These are phyloP conservation scores for Albizia julibrissin DNA, from an alignment of 306 rosid genomes.

Conservation along the genomic window DNA sequence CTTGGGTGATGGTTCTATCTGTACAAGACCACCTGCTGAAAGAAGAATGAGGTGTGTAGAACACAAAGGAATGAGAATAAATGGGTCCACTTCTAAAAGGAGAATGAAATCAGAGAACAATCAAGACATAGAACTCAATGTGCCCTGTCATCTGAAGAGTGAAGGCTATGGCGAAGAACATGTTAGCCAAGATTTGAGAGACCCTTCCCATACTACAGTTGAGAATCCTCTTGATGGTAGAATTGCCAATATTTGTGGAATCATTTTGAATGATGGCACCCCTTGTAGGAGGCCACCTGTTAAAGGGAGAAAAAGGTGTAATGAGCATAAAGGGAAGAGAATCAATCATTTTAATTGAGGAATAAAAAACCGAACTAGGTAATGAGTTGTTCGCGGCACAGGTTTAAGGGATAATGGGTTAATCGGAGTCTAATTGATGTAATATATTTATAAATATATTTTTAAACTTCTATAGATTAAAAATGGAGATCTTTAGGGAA, in stretches of 20 bases:
- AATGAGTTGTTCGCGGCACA: too few relatives aligned
- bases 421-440: too few relatives aligned
- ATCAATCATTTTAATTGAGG: constrained; percentile 20
- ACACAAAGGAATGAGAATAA: constrained; percentile 76
- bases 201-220: constrained; percentile 22
- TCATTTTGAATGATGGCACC: constrained; percentile 61
- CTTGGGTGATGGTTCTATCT: constrained; percentile 53
- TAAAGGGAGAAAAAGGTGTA: constrained; percentile 74
- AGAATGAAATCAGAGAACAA: constrained; percentile 31
- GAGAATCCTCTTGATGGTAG: constrained; percentile 16
- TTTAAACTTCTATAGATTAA: too few relatives aligned
- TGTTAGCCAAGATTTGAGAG: constrained; percentile 24
- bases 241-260: constrained; percentile 54
- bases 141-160: constrained; percentile 12
- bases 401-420: too few relatives aligned
- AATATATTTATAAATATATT: too few relatives aligned
- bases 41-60: constrained; percentile 77
- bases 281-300: constrained; percentile 57
- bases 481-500: too few relatives aligned
- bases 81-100: constrained; percentile 21
- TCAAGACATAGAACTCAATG: constrained; percentile 7
- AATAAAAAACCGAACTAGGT: too few relatives aligned
- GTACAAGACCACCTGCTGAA: constrained; percentile 61
- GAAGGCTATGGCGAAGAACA: constrained; percentile 30
- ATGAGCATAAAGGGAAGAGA: constrained; percentile 77